Base-by-base conservation (phyloP, 768 basidiomycete species). In the Boletus sp. region DNA sequence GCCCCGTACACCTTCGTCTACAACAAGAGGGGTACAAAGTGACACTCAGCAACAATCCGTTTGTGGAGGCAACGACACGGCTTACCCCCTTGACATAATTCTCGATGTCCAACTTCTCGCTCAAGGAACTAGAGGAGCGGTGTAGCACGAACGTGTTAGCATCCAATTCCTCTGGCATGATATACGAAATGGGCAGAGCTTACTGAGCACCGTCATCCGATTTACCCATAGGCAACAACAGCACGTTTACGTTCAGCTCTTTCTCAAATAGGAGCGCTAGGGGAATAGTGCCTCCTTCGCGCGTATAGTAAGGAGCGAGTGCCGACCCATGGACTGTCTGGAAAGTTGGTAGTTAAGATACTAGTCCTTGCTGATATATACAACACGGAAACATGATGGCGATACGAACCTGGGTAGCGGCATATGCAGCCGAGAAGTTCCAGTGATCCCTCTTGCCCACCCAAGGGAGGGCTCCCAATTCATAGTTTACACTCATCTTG, bases 141-240 rank as follows among this genome's bases (percentile, higher is more conserved):
- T 15, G 32, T 48, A 18, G 28, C 20, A 30, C 37, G 20, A 30
- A 24, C 11, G 15, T 1, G 7, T 58, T 32, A 54, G 51, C 14
- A 12, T 11, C 7, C 33, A 7, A 33, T 33, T 33, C 33, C 33
- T 33, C 11, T 33, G 33, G 33, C 11, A 11, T 7, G 7, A 33
- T 33, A 4, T 11, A 33, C 4, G 33, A 33, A 33, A 24, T 24
- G 24, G 24, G 24, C 24, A 24, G 1, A 24, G 33, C 87, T 63
- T 68, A 91, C 86, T 92, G 90, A 40, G 91, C 89, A 63, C 93
- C 94, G 65, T 96, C 94, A 67, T 98, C 92, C 2, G 90, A 90
- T 52, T 92, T 78, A 5, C 92, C 92, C 86, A 94, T 94, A 0
- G 93, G 94, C 41, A 95, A 77, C 41, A 96, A 76, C 52, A 94